Evolutionary conservation across 2,329 filamentous ascomycete species (phyloP).

Genomic region (Claviceps quebecensis): DNA sequence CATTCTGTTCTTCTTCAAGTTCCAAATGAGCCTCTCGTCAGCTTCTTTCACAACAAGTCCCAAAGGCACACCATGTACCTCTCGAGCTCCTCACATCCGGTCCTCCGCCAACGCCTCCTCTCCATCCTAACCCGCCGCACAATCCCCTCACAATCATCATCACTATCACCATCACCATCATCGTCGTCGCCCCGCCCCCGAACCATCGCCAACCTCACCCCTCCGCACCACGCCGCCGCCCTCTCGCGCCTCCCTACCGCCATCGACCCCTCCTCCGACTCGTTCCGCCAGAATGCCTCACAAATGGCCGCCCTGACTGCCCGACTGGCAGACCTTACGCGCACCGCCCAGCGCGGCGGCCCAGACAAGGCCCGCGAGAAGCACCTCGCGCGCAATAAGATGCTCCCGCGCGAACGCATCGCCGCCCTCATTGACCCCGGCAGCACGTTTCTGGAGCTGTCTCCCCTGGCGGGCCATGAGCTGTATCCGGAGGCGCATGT

Average conservation of each 20-base stretch:
- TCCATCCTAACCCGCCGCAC: constrained; percentile 10
- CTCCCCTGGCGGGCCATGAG: constrained; percentile 73
- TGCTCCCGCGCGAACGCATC: constrained; percentile 83
- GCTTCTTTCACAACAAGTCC: neutral
- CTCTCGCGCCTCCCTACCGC: constrained; percentile 66
- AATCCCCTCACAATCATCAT: constrained; percentile 9
- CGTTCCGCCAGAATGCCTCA: constrained; percentile 67
- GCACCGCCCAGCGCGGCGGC: constrained; percentile 61
- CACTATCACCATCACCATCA: constrained; percentile 10
- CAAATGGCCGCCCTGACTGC: constrained; percentile 64
- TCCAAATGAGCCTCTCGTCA: no score
- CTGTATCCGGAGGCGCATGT: constrained; percentile 81
- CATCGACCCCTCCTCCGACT: constrained; percentile 62
- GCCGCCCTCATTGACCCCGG: constrained; percentile 79
- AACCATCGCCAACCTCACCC: constrained; percentile 60
- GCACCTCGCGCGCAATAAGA: constrained; percentile 78
- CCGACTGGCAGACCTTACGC: constrained; percentile 55
- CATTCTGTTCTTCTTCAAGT: no score
- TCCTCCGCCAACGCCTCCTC: constrained; percentile 15
- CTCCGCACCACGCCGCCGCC: constrained; percentile 66
- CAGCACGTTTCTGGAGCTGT: constrained; percentile 85
- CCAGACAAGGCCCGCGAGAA: constrained; percentile 72
- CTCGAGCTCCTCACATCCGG: constrained; percentile 31
- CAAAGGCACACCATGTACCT: constrained; percentile 28
- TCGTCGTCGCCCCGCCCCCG: constrained; percentile 13